Evolutionary conservation across 2,329 filamentous ascomycete genomes (phyloP).

Genomic region (Nannizziopsis barbatae): DNA sequence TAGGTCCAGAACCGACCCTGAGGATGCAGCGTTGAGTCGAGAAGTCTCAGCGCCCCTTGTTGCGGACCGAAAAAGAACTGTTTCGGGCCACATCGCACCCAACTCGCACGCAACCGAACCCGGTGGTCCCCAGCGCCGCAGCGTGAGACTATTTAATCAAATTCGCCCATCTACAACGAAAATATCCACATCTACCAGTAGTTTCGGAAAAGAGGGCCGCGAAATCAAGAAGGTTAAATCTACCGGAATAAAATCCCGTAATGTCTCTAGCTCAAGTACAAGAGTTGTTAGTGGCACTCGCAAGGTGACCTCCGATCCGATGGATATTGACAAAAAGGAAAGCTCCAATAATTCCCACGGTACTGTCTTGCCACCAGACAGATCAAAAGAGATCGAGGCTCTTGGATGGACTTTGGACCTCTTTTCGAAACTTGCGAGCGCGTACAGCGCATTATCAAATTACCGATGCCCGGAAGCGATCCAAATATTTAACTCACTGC

Average conservation of each 20-base stretch:
- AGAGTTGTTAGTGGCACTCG: slow-evolving; percentile 84
- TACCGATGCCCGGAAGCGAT: slow-evolving; percentile 72
- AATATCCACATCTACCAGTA: slow-evolving; percentile 47
- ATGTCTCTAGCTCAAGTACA: slow-evolving; percentile 56
- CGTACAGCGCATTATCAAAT: slow-evolving; percentile 64
- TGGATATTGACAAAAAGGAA: slow-evolving; percentile 61
- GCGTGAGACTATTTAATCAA: slow-evolving; percentile 60
- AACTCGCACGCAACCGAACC: slow-evolving; percentile 51
- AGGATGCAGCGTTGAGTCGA: slow-evolving; percentile 29
- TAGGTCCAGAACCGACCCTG: slow-evolving; percentile 30
- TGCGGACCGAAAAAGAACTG: slow-evolving; percentile 69
- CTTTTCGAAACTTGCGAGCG: slow-evolving; percentile 68
- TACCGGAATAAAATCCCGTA: slow-evolving; percentile 56
- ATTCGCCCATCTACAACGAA: slow-evolving; percentile 56
- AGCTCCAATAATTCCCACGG: slow-evolving; percentile 23
- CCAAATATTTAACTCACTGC: slow-evolving; percentile 59
- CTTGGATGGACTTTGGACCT: slow-evolving; percentile 67
- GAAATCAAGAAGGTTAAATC: slow-evolving; percentile 79
- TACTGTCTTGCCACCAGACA: slow-evolving; percentile 38
- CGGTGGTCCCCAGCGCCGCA: slow-evolving; percentile 54
- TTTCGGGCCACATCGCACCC: slow-evolving; percentile 65
- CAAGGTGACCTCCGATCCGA: slow-evolving; percentile 57
- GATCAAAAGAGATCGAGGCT: slow-evolving; percentile 59
- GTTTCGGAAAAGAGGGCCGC: slow-evolving; percentile 52
- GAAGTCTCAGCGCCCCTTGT: slow-evolving; percentile 23